phyloP scores from a whole-genome alignment of 805 yeast genomes.

The Metschnikowia rubicola region DNA sequence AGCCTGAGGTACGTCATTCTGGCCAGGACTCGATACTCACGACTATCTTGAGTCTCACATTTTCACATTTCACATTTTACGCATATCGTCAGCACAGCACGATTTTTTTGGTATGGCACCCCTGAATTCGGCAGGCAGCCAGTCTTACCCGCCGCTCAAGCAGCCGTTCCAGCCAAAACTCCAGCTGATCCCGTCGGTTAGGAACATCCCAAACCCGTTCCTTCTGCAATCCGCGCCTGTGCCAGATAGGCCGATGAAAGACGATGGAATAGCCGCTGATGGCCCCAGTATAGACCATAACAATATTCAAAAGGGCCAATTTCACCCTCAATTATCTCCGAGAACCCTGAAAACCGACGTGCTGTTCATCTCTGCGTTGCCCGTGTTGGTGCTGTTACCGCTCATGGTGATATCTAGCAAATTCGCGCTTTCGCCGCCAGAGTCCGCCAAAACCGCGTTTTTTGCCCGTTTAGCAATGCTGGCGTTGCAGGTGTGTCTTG shows the following conservation, averaged over 20 bases:
- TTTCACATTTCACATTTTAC: too few relatives aligned
- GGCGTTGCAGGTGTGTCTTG: constrained; percentile 22
- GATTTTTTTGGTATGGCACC: not conserved
- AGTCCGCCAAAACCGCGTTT: constrained; percentile 2
- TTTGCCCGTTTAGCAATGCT: constrained; percentile 12
- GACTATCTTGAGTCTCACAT: too few relatives aligned
- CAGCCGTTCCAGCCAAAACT: constrained; percentile 13
- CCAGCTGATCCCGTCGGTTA: constrained; percentile 12
- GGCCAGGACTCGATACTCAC: too few relatives aligned
- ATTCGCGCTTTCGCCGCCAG: constrained; percentile 14
- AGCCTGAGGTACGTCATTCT: too few relatives aligned
- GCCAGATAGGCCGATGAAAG: not conserved
- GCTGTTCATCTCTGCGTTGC: constrained; percentile 24
- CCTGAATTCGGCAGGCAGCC: not conserved
- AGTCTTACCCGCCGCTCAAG: constrained; percentile 2
- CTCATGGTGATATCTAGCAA: constrained; percentile 26
- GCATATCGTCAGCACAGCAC: too few relatives aligned
- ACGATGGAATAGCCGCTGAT: too few relatives aligned
- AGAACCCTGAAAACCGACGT: not conserved
- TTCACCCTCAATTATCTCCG: not conserved
- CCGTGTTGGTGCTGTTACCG: constrained; percentile 33
- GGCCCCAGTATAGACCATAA: too few relatives aligned
- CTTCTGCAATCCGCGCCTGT: constrained; percentile 1
- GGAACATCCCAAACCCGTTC: constrained; percentile 4
- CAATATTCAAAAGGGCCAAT: not conserved